Evolutionary conservation across 2,329 filamentous ascomycete genomes (phyloP), one percentile per base, ranked within the genome.

Genomic region (Fusarium sulawesiense): DNA sequence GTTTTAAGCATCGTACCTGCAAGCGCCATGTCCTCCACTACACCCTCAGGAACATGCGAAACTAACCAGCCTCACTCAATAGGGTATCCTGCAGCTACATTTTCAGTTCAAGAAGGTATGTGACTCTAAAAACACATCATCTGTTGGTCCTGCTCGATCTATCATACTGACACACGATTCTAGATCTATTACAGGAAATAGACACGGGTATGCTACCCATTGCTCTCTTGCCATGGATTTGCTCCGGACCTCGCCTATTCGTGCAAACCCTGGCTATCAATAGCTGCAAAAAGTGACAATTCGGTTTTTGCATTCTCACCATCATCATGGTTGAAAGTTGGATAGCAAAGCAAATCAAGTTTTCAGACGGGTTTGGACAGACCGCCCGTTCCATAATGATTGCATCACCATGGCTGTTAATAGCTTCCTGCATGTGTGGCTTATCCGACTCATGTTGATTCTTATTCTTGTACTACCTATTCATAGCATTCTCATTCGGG

Each of bases 61-160:
- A 56, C 68, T 75, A 66, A 75, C 56, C 29, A 73, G 60, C 63
- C 64, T 70, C 51, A 51, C 49, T 72, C 62, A 64, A 71, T 77
- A 97, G 93, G 95, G 95, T 56, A 97, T 98, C 75, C 84, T 99
- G 61, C 94, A 98, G 82, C 87, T 99, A 62, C 95, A 98, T 79
- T 99, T 99, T 80, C 94, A 98, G 80, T 98, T 98, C 86, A 99
- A 98, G 81, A 97, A 97, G 89, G 94, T 97, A 81, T 77, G 81
- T 77, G 81, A 73, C 58, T 59, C 55, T 44, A 41, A 64, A 64
- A 57, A 53, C 30, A 51, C 23, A 32, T 25, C 41, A 21, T 34
- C 34, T 27, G 49, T 60, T 59, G 57, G 47, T 41, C 25, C 37
- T 47, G 21, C 41, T 27, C 32, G 54, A 55, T 66, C 18, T 40